Evolutionary conservation across 2,329 filamentous ascomycete genomes (phyloP).

Genomic region (Gyromitra esculenta): DNA sequence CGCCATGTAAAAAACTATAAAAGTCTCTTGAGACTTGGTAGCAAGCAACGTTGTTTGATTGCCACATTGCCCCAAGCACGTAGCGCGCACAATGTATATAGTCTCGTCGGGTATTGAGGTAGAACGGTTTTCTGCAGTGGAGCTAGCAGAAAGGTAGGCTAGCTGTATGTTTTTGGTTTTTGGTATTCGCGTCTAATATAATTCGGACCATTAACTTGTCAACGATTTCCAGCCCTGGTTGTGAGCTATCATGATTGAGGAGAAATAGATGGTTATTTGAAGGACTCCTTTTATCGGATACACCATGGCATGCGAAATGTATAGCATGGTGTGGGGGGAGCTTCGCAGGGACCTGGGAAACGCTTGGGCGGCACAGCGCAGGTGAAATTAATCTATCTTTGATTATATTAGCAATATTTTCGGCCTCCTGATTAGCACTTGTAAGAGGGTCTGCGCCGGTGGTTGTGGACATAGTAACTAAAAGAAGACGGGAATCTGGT

Average conservation of each 20-base stretch:
- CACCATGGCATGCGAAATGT: slow-evolving; percentile 29
- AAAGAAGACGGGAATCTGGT: slow-evolving; percentile 5
- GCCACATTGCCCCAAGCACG: slow-evolving; percentile 60
- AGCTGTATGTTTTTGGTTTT: not conserved
- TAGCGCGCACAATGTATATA: slow-evolving; percentile 60
- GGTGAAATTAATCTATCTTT: not conserved
- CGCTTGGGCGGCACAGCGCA: slow-evolving; percentile 5
- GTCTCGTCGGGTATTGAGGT: slow-evolving; percentile 57
- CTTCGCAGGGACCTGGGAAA: not conserved
- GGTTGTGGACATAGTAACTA: slow-evolving; percentile 42
- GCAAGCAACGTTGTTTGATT: slow-evolving; percentile 56
- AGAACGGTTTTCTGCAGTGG: slow-evolving; percentile 7
- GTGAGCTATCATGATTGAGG: not conserved
- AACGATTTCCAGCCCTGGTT: not conserved
- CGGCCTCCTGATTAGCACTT: not conserved
- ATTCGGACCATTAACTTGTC: not conserved
- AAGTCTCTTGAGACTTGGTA: slow-evolving; percentile 57
- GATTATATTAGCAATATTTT: not conserved
- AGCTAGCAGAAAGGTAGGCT: slow-evolving; percentile 29
- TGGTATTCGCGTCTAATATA: not conserved
- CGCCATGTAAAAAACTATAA: slow-evolving; percentile 54
- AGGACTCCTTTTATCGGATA: not conserved
- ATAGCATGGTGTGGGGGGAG: not conserved
- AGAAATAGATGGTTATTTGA: slow-evolving; percentile 19
- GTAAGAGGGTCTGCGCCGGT: not conserved